Conservation (phyloP, 2,329 filamentous ascomycete species). For the Fusarium oxysporum region DNA sequence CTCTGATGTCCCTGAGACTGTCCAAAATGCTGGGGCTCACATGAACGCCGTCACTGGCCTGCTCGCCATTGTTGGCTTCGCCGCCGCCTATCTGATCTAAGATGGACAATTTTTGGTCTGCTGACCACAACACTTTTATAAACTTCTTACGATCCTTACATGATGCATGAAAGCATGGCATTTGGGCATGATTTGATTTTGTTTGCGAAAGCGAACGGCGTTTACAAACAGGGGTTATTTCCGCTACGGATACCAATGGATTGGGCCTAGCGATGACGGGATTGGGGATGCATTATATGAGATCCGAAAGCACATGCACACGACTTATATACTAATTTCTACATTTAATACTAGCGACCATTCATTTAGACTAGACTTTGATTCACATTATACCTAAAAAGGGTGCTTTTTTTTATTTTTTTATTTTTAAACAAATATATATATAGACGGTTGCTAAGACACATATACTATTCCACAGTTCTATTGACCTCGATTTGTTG, state of each 20-base stretch:
- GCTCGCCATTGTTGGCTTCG: slow-evolving; percentile 53
- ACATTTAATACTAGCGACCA: slow-evolving; percentile 41
- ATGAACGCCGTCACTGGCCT: slow-evolving; percentile 50
- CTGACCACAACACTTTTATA: not conserved
- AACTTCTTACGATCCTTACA: slow-evolving; percentile 42
- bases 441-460: slow-evolving; percentile 13
- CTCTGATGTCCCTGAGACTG: slow-evolving; percentile 27
- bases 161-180: slow-evolving; percentile 38
- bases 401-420: slow-evolving; percentile 3
- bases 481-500: not conserved
- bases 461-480: not conserved
- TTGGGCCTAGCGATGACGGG: slow-evolving; percentile 33
- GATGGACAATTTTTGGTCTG: not conserved
- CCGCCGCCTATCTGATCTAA: slow-evolving; percentile 58
- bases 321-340: slow-evolving; percentile 41
- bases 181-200: slow-evolving; percentile 29
- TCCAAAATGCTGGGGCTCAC: slow-evolving; percentile 46
- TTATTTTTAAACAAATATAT: too few species aligned
- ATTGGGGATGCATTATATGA: slow-evolving; percentile 33
- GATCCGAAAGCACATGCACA: slow-evolving; percentile 29
- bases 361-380: slow-evolving; percentile 42
- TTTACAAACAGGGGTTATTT: slow-evolving; percentile 24
- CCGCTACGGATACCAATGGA: slow-evolving; percentile 25
- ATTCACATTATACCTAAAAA: slow-evolving; percentile 26
- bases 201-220: slow-evolving; percentile 38